Evolutionary conservation across 257 asterid species (phyloP).

Genomic region (Leonotis leonurus): DNA sequence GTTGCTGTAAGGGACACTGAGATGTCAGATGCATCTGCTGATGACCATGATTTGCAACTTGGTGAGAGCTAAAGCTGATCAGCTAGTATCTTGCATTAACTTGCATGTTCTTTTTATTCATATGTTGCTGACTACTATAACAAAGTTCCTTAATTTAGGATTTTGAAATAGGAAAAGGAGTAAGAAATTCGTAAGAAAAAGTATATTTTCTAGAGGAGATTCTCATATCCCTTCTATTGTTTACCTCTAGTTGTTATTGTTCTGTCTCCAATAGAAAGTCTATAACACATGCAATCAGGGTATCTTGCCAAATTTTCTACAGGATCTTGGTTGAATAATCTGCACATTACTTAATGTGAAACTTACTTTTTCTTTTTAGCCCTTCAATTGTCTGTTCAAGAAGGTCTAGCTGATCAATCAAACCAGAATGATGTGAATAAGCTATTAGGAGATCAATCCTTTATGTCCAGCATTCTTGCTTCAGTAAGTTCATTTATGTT

Average conservation of each 20-base stretch:
- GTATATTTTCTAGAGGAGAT: background rate
- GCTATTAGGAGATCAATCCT: slow-evolving; percentile 71
- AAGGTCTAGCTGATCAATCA: slow-evolving; percentile 54
- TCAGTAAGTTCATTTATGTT: slow-evolving; percentile 55
- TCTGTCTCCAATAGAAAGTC: too few relatives aligned
- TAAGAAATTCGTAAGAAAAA: background rate
- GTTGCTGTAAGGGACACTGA: slow-evolving; percentile 65
- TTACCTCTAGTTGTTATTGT: too few relatives aligned
- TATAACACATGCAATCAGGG: too few relatives aligned
- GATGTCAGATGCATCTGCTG: slow-evolving; percentile 90
- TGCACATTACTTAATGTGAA: too few relatives aligned
- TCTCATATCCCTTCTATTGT: background rate
- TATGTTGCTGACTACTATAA: slow-evolving; percentile 3
- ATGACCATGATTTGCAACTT: slow-evolving; percentile 83
- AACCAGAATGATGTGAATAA: slow-evolving; percentile 62
- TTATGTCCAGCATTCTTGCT: slow-evolving; percentile 67
- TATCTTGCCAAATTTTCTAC: too few relatives aligned
- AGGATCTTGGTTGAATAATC: too few relatives aligned
- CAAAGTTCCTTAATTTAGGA: background rate
- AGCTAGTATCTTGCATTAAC: background rate
- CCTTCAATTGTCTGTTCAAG: slow-evolving; percentile 89
- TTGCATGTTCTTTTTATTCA: background rate
- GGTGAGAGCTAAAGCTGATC: slow-evolving; percentile 38
- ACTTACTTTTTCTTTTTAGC: slow-evolving; percentile 46
- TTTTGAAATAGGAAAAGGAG: background rate